Conservation (phyloP, 805 yeast genomes). For the Schizosaccharomyces pombe region DNA sequence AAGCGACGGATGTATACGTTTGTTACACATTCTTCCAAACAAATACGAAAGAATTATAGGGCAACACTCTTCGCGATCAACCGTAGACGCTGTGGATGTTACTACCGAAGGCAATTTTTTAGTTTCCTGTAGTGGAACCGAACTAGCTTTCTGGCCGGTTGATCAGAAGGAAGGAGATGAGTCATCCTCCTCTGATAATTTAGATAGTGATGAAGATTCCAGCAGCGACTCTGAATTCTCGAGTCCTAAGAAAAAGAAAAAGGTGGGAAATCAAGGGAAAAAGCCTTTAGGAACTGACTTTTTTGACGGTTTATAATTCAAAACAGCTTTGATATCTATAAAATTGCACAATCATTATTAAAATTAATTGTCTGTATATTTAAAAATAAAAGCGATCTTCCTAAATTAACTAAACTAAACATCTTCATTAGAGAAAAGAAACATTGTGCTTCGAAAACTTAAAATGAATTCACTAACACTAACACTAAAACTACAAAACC, state of each 20-base stretch:
- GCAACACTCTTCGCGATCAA: background rate
- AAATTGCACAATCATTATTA: background rate
- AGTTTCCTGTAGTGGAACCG: background rate
- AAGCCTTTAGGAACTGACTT: background rate
- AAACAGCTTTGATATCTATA: background rate
- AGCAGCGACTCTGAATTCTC: background rate
- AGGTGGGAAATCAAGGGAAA: background rate
- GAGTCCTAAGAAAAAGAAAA: background rate
- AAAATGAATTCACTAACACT: too few relatives aligned
- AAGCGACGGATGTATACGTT: background rate
- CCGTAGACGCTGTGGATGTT: background rate
- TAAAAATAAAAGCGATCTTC: too few relatives aligned
- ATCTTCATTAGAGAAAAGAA: too few relatives aligned
- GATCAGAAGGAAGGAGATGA: too few relatives aligned
- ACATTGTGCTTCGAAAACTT: too few relatives aligned
- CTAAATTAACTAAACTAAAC: too few relatives aligned
- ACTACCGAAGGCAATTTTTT: background rate
- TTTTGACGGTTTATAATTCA: background rate
- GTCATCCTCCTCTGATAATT: too few relatives aligned
- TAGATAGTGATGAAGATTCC: background rate
- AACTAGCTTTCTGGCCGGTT: background rate
- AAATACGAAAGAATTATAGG: background rate
- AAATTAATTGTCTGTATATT: too few relatives aligned
- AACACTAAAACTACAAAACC: too few relatives aligned
- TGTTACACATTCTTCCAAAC: conserved; percentile 1